phyloP scores from a whole-genome alignment of 805 yeast genomes.

The Metschnikowia gruessii region DNA sequence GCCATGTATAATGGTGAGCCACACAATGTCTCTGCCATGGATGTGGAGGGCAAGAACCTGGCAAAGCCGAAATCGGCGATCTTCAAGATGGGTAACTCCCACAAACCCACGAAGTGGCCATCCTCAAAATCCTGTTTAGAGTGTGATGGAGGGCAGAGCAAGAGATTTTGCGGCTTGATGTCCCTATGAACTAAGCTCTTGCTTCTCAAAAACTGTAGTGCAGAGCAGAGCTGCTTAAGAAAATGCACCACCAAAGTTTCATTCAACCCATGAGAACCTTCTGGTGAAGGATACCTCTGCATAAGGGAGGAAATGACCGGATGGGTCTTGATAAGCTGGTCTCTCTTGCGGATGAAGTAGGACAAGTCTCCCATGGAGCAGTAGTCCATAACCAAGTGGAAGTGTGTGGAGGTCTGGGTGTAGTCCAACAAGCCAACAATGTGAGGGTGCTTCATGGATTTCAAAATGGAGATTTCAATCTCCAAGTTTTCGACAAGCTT shows the following conservation, averaged over 20 bases:
- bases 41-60: slow-evolving; percentile 85
- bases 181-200: slow-evolving; percentile 92
- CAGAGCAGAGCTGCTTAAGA: slow-evolving; percentile 79
- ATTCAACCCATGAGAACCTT: slow-evolving; percentile 73
- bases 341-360: slow-evolving; percentile 74
- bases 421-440: slow-evolving; percentile 85
- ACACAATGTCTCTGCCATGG: slow-evolving; percentile 95
- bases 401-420: slow-evolving; percentile 70
- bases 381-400: slow-evolving; percentile 92
- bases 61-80: slow-evolving; percentile 99
- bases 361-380: slow-evolving; percentile 94
- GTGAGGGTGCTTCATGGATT: slow-evolving; percentile 88
- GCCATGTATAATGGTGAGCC: slow-evolving; percentile 99
- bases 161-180: slow-evolving; percentile 86
- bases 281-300: slow-evolving; percentile 80
- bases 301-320: slow-evolving; percentile 76
- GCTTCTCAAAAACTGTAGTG: slow-evolving; percentile 75
- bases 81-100: slow-evolving; percentile 87
- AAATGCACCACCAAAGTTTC: slow-evolving; percentile 78
- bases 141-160: slow-evolving; percentile 79
- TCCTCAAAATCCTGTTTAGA: slow-evolving; percentile 57
- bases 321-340: slow-evolving; percentile 66
- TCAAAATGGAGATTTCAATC: slow-evolving; percentile 85
- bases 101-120: slow-evolving; percentile 65
- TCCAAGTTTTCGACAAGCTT: slow-evolving; percentile 88